phyloP scores from a whole-genome alignment of 129 eudicot species.

The Dittrichia graveolens region DNA sequence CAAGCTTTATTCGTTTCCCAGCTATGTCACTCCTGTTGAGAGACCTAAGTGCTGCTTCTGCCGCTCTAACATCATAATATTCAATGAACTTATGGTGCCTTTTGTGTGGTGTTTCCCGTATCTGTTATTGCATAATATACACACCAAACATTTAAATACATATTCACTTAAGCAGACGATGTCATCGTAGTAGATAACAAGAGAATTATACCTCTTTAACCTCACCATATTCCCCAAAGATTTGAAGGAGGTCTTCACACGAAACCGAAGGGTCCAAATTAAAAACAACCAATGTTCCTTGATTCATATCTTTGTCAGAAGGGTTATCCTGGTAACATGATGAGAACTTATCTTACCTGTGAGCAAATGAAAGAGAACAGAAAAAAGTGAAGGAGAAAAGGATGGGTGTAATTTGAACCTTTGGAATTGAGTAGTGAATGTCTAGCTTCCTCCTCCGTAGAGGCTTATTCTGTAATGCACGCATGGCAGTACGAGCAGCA shows the following conservation, averaged over 20 bases:
- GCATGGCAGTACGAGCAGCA: conserved; percentile 90
- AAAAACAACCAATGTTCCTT: conserved; percentile 90
- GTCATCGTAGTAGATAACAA: background rate
- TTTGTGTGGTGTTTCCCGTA: conserved; percentile 90
- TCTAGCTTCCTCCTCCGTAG: conserved; percentile 87
- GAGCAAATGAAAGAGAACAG: background rate
- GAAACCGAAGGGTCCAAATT: conserved; percentile 93
- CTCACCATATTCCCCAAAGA: conserved; percentile 92
- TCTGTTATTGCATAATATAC: conserved; percentile 42
- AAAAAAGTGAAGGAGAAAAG: background rate
- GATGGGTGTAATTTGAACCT: conserved; percentile 45
- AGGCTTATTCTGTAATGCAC: conserved; percentile 81
- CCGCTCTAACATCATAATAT: conserved; percentile 86
- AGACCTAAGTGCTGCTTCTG: conserved; percentile 85
- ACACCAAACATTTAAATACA: conserved; percentile 11
- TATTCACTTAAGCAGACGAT: background rate
- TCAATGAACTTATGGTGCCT: conserved; percentile 90
- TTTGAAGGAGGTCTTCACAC: conserved; percentile 80
- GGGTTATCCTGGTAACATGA: conserved; percentile 69
- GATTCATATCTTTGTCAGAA: conserved; percentile 91
- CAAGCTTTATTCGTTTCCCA: conserved; percentile 94
- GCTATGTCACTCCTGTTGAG: conserved; percentile 91
- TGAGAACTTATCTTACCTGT: background rate
- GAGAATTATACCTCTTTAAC: conserved; percentile 70
- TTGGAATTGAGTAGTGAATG: conserved; percentile 93